phyloP scores from a whole-genome alignment of 768 basidiomycete species.

The Pleurotus tuoliensis region DNA sequence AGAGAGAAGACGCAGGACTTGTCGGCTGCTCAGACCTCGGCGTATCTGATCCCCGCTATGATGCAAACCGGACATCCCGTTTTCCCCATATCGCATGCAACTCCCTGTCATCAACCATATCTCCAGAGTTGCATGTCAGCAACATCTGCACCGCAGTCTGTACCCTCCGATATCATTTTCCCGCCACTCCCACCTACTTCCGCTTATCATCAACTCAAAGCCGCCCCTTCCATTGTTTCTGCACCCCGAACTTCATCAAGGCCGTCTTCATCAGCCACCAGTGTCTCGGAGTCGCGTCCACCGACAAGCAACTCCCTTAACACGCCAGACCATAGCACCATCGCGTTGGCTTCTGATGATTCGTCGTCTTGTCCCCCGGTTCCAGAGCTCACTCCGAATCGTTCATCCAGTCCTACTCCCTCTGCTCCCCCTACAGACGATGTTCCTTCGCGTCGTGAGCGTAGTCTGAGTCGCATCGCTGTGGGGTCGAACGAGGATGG shows the following conservation, averaged over 20 bases:
- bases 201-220: conserved; percentile 11
- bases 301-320: too few relatives aligned
- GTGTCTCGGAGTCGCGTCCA: too few relatives aligned
- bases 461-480: conserved; percentile 15
- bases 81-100: conserved; percentile 48
- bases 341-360: background rate
- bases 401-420: conserved; percentile 60
- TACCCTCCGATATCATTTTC: conserved; percentile 66
- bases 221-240: conserved; percentile 19
- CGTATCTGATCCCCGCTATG: conserved; percentile 19
- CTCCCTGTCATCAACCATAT: conserved; percentile 68
- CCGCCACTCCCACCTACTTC: conserved; percentile 63
- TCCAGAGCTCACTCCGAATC: conserved; percentile 62
- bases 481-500: conserved; percentile 26
- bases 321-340: background rate
- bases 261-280: conserved; percentile 8
- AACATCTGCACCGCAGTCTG: conserved; percentile 30
- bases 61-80: conserved; percentile 29
- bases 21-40: conserved; percentile 17
- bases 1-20: conserved; percentile 31
- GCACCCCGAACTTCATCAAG: conserved; percentile 14
- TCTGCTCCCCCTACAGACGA: conserved; percentile 36
- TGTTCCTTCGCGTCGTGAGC: conserved; percentile 19
- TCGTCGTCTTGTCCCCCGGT: conserved; percentile 25
- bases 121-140: conserved; percentile 55